A percentile compares a stretch with the other conserved stretches of the same genome.
Conservation (phyloP, 805 yeast genomes). For the Kuraishia ogatae region DNA sequence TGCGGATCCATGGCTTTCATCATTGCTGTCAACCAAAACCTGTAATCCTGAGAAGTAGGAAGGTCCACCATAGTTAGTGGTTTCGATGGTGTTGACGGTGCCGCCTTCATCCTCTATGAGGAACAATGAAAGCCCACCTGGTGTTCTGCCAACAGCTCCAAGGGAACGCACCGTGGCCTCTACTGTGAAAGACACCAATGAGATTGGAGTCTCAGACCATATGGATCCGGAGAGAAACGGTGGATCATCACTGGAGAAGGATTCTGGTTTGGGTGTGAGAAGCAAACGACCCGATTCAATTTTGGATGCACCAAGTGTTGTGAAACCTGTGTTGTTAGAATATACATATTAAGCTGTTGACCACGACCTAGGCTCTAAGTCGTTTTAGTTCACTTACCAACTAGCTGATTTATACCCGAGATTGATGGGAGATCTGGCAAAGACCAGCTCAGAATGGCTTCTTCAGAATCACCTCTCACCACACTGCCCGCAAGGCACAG, state of each 20-base stretch:
- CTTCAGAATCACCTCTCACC: not conserved
- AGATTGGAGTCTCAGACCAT: constrained; percentile 28
- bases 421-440: constrained; percentile 17
- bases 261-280: constrained; percentile 33
- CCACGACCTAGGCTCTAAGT: too few species aligned
- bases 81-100: constrained; percentile 16
- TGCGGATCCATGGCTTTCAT: constrained; percentile 34
- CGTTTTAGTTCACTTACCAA: constrained; percentile 24
- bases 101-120: constrained; percentile 26
- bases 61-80: constrained; percentile 46
- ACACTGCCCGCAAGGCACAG: not conserved
- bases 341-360: too few species aligned
- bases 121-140: constrained; percentile 55
- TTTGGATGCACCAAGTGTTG: constrained; percentile 22
- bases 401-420: constrained; percentile 24
- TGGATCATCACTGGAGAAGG: constrained; percentile 13
- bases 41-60: constrained; percentile 54
- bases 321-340: not conserved
- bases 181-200: constrained; percentile 29
- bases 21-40: constrained; percentile 44
- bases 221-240: constrained; percentile 31
- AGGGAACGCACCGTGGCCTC: constrained; percentile 58
- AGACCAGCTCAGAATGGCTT: constrained; percentile 9
- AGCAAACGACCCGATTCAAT: constrained; percentile 46
- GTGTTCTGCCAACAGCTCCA: constrained; percentile 38